phyloP scores from a whole-genome alignment of 306 rosid genomes.

The Castanopsis chinensis region DNA sequence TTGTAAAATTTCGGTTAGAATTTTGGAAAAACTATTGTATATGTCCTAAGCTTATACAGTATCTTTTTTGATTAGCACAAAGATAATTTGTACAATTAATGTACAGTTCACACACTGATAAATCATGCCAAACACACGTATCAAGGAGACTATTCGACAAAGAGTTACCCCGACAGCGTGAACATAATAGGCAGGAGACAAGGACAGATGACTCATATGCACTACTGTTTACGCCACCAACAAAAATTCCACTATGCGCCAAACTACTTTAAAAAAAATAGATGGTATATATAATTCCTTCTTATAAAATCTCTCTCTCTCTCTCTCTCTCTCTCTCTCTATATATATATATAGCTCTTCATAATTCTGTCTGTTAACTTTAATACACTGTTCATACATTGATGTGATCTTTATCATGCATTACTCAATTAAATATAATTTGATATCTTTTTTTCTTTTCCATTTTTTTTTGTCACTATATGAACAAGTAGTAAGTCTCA shows the following conservation, averaged over 20 bases:
- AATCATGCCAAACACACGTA: not conserved
- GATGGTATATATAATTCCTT: not conserved
- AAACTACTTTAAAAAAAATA: not conserved
- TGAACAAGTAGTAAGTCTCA: too few species aligned
- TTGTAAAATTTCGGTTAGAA: too few species aligned
- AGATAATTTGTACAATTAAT: not conserved
- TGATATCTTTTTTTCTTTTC: too few species aligned
- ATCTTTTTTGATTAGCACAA: not conserved
- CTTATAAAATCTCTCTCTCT: not conserved
- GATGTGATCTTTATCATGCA: not conserved
- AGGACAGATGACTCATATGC: not conserved
- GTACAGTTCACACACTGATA: not conserved
- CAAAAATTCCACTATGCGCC: not conserved
- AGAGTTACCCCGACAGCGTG: slow-evolving; percentile 17
- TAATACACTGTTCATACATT: not conserved
- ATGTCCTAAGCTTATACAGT: too few species aligned
- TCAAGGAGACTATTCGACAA: slow-evolving; percentile 5
- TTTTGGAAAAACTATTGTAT: too few species aligned
- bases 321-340: too few species aligned
- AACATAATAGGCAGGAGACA: not conserved
- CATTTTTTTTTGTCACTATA: too few species aligned
- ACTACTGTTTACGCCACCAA: not conserved
- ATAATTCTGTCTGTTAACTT: not conserved
- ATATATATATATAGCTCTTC: not conserved
- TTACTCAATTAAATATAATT: not conserved